Evolutionary conservation across 2,329 filamentous ascomycete species (phyloP), one percentile per base, ranked within the genome.

Genomic region (Clonostachys chloroleuca): DNA sequence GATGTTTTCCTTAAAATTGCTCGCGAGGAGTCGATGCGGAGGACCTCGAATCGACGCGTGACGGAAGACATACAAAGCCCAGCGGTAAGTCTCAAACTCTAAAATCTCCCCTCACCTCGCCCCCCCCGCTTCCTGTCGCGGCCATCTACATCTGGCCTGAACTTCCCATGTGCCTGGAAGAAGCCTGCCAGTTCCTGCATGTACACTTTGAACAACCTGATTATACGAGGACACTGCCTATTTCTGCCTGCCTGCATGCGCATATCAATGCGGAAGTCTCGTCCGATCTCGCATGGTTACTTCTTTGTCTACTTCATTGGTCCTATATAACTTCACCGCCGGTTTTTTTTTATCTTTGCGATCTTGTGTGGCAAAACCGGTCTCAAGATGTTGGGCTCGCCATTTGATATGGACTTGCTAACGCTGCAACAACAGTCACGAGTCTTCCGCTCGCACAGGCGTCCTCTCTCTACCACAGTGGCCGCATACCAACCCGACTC

Each of bases 1-100:
- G 80, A 83, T 52, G 66, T 83, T 39, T 83, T 83, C 52, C 70
- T 83, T 50, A 75, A 69, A 46, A 82, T 83, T 49, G 79, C 80
- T 12, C 68, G 74, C 12, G 77, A 83, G 49, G 78, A 81, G 51
- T 54, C 70, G 13, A 56, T 61, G 14, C 69, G 66, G 43, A 70
- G 67, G 44, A 16, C 45, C 39, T 51, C 56, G 9, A 66, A 70
- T 40, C 63, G 65, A 7, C 64, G 62, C 40, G 55, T 59, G 24
- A 53, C 51, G 6, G 61, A 64, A 20, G 64, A 64, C 45, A 56
- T 54, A 37, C 65, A 67, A 43, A 72, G 63, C 52, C 60, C 68
- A 34, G 64, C 72, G 42, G 77, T 80, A 69, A 73, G 76, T 76
- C 12, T 45, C 33, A 45, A 12, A 16, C 30, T 17, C 24, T 44